A percentile compares a stretch with the other conserved stretches of the same genome.
These are phyloP conservation scores for Sporothrix inflata DNA, from an alignment of 2,329 filamentous ascomycete species.

Conservation along the genomic window DNA sequence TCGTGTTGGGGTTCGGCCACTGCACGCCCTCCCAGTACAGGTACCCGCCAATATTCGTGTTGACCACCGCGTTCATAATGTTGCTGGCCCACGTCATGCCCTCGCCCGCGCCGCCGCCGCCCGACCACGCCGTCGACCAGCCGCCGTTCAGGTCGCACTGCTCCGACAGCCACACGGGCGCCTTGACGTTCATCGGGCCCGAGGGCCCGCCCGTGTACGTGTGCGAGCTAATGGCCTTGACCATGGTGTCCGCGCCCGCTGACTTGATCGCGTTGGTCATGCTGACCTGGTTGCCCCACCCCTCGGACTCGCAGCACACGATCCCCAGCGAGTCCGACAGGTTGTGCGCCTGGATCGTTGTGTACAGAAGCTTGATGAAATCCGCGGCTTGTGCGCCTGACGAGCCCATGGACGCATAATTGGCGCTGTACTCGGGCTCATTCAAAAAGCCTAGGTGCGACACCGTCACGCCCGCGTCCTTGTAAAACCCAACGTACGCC, in stretches of 20 bases:
- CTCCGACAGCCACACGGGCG: conserved; percentile 57
- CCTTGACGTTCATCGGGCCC: conserved; percentile 46
- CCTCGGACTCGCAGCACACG: conserved; percentile 46
- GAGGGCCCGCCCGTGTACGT: conserved; percentile 48
- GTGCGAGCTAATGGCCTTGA: conserved; percentile 46
- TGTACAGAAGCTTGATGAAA: conserved; percentile 54
- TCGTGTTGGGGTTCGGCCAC: conserved; percentile 41
- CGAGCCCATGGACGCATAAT: conserved; percentile 56
- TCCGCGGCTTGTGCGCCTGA: conserved; percentile 75
- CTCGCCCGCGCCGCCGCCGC: conserved; percentile 50
- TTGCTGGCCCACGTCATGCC: conserved; percentile 60
- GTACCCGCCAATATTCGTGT: conserved; percentile 54
- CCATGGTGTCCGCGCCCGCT: conserved; percentile 40
- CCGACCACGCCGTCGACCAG: conserved; percentile 53
- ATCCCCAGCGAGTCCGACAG: conserved; percentile 41
- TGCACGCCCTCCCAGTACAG: conserved; percentile 58
- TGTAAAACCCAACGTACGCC: conserved; percentile 53
- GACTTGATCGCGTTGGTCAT: conserved; percentile 45
- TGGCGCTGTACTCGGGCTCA: conserved; percentile 48
- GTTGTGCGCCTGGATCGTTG: conserved; percentile 42
- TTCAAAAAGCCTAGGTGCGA: conserved; percentile 54
- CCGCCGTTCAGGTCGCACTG: conserved; percentile 50
- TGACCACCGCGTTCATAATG: conserved; percentile 54
- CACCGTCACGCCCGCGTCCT: conserved; percentile 47
- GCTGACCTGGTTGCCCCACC: conserved; percentile 45